phyloP scores from a whole-genome alignment of 2,329 filamentous ascomycete species.

The Cladosporium sp. region DNA sequence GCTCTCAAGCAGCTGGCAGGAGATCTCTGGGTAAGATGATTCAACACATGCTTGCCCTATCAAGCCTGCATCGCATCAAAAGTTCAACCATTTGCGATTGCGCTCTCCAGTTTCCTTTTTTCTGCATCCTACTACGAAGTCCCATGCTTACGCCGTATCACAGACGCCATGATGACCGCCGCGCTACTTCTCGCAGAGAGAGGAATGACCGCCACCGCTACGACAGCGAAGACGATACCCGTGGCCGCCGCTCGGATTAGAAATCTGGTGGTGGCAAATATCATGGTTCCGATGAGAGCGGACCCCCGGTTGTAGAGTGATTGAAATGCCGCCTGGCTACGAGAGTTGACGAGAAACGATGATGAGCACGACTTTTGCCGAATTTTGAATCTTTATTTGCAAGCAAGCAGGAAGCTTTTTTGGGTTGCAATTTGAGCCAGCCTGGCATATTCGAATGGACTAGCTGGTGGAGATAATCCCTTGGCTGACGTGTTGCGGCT shows the following conservation, averaged over 20 bases:
- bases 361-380: background rate
- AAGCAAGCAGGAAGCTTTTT: background rate
- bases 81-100: background rate
- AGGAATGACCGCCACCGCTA: background rate
- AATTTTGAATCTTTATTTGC: background rate
- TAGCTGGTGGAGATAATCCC: background rate
- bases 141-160: background rate
- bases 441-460: background rate
- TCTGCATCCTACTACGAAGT: background rate
- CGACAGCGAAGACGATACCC: background rate
- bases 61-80: background rate
- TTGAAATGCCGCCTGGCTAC: background rate
- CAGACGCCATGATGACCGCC: slow-evolving; percentile 15
- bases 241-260: slow-evolving; percentile 10
- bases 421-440: background rate
- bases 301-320: background rate
- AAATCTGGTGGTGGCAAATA: background rate
- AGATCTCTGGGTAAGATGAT: slow-evolving; percentile 14
- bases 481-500: background rate
- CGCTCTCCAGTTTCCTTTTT: background rate
- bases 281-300: background rate
- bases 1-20: background rate
- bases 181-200: background rate
- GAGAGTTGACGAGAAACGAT: background rate
- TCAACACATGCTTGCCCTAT: slow-evolving; percentile 5